Evolutionary conservation across 805 yeast genomes (phyloP).

Genomic region (Debaryomyces castellii): DNA sequence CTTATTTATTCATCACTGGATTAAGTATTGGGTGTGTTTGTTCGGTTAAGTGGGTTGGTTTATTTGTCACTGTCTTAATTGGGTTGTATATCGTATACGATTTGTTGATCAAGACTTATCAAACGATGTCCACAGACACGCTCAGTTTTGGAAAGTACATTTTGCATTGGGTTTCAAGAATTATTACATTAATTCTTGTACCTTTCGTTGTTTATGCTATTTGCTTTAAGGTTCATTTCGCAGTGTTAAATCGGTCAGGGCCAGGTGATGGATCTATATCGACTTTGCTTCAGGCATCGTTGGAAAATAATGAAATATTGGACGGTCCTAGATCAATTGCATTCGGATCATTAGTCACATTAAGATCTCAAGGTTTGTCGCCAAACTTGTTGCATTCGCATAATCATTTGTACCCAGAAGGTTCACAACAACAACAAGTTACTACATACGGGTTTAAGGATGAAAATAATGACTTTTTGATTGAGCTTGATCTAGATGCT

Average conservation of each 20-base stretch:
- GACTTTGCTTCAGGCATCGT: conserved; percentile 84
- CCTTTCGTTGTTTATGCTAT: conserved; percentile 70
- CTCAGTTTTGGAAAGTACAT: conserved; percentile 29
- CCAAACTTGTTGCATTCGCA: conserved; percentile 88
- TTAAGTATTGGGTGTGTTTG: conserved; percentile 78
- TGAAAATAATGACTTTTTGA: conserved; percentile 76
- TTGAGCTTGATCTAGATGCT: conserved; percentile 58
- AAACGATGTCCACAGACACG: conserved; percentile 17
- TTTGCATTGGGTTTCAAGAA: conserved; percentile 72
- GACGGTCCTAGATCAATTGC: conserved; percentile 69
- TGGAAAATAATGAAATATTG: conserved; percentile 63
- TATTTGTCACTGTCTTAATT: conserved; percentile 60
- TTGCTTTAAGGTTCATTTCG: conserved; percentile 81
- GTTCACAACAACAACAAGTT: conserved; percentile 90
- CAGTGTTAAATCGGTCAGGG: conserved; percentile 74
- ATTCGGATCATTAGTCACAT: conserved; percentile 59
- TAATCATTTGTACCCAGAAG: conserved; percentile 80
- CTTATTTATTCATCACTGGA: conserved; percentile 64
- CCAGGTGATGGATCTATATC: conserved; percentile 93
- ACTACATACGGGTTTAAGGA: conserved; percentile 92
- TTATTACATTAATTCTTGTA: conserved; percentile 61
- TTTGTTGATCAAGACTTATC: conserved; percentile 45
- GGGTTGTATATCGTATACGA: conserved; percentile 62
- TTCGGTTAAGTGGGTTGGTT: conserved; percentile 84
- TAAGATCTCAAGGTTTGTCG: conserved; percentile 69